Evolutionary conservation across 2,329 filamentous ascomycete genomes (phyloP), one percentile per base, ranked within the genome.

Genomic region (Pleochaeta shiraiana): DNA sequence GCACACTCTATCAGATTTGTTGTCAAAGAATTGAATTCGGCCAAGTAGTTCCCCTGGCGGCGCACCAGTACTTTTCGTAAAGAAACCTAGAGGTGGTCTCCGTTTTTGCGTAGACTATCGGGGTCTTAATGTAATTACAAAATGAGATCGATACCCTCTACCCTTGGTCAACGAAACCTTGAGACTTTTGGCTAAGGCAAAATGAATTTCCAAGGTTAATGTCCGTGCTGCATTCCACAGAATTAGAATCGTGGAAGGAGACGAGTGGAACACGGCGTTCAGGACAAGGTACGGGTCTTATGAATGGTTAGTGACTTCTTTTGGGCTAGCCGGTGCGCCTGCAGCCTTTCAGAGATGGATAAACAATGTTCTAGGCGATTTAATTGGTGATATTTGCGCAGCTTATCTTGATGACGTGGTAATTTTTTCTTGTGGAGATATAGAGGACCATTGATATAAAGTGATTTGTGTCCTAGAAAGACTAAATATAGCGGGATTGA

Each of bases 51-150:
- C 50, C 4, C 31, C 63, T 11, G 47, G 28, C n/a, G 50, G 34
- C 6, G 30, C 53, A 14, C 65, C 63, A 24, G 47, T 66, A 9
- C 31, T 63, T 37, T 65, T 65, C n/a, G 60, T 37, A 2, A 28
- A 24, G n/a, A 63, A 63, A 55, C 2, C 37, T 14, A 34, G 37
- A 28, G 59, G 59, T 26, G 59, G 59, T 12, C 64, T 65, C 4
- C 16, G 59, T 9, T 63, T 65, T 24, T 65, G 64, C 39, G 24
- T 53, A 16, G 63, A 66, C 31, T 63, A 66, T 39, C 9, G 65
- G 21, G 43, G 28, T 28, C 57, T 66, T 16, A 66, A 66, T 37
- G 39, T 37, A 16, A 53, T 64, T 19, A 66, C 65, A 34, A 62
- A 64, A 39, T 50, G 37, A 30, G 57, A 66, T 43, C 24, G 53